Percentiles rank a stretch among this genome's conserved stretches.
These are phyloP conservation scores for Lanmaoa pseudosensibilis DNA, from an alignment of 768 basidiomycete genomes.

Conservation along the genomic window DNA sequence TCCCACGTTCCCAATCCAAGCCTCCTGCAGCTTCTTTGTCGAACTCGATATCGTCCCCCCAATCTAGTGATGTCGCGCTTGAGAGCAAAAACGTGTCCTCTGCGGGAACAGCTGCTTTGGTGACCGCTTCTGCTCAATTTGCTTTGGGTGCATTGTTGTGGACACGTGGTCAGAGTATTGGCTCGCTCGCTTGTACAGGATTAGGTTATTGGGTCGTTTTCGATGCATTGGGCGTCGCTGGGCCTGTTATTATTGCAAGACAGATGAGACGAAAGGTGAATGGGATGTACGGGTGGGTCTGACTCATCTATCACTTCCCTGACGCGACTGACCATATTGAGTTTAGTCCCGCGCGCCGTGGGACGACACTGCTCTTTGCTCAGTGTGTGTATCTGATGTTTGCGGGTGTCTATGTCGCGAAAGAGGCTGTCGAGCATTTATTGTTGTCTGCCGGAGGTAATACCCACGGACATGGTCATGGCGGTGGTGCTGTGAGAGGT, in stretches of 20 bases:
- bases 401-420: constrained; percentile 92
- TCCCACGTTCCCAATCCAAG: constrained; percentile 24
- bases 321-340: neutral
- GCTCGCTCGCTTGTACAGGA: constrained; percentile 85
- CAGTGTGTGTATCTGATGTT: constrained; percentile 95
- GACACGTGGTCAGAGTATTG: constrained; percentile 86
- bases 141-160: constrained; percentile 74
- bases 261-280: constrained; percentile 35
- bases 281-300: constrained; percentile 63
- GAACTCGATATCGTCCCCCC: constrained; percentile 6
- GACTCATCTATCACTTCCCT: constrained; percentile 19
- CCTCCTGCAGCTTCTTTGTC: constrained; percentile 21
- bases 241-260: constrained; percentile 35
- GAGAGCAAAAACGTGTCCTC: constrained; percentile 19
- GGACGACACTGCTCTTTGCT: constrained; percentile 76
- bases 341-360: constrained; percentile 60
- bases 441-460: constrained; percentile 77
- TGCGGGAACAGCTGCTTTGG: constrained; percentile 22
- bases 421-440: constrained; percentile 94
- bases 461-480: constrained; percentile 64
- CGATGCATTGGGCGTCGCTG: constrained; percentile 79
- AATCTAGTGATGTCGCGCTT: neutral
- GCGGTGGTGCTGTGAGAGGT: constrained; percentile 50
- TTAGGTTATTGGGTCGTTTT: constrained; percentile 97
- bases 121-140: constrained; percentile 47